Base-by-base conservation (phyloP, 148 eudicot species). In the Oxyria digyna region DNA sequence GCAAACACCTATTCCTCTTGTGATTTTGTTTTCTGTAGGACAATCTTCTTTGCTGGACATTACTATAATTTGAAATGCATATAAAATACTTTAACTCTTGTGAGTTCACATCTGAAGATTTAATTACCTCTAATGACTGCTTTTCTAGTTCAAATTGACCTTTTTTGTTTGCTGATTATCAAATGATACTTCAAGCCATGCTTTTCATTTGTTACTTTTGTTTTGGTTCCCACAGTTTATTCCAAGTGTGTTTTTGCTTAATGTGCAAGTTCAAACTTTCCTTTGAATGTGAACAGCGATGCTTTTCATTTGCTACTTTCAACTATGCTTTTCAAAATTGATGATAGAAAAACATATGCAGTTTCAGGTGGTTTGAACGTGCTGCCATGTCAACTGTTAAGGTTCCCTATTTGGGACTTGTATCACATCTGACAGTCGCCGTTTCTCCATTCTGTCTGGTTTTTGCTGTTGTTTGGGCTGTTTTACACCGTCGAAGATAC, bases 361-460 rank as follows among this genome's bases (percentile, higher is more conserved):
- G 97, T 85, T 95, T 88, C 94, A 89, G 91, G 82, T 85, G 89
- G 84, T 91, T 88, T 81, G 79, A 87, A 73, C 96, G 71, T 66
- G 87, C 93, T 74, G 88, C 83, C 14, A 87, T 78, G 76, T 72
- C 93, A 21, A 88, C 75, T 77, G 69, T 95, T 59, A 85, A 88
- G 80, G 81, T 91, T 70, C 99, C 97, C 35, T 62, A 83, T 54
- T 67, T 95, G 72, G 99, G 99, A 83, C 83, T 85, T 54, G 85
- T 89, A 54, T 95, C 99, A 55, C 77, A 87, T 81, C 75, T 95
- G 72, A 80, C 97, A 4, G 32, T 91, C 43, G 96, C 87, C 33
- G 87, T 91, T 74, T 81, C 91, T 78, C 99, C 97, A 63, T 88
- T 88, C 87, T 95, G 99, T 83, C 78, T 95, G 71, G 79, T 81